These are phyloP conservation scores for Stachybotrys chlorohalonatus DNA, from an alignment of 2,329 filamentous ascomycete species.

Conservation along the genomic window DNA sequence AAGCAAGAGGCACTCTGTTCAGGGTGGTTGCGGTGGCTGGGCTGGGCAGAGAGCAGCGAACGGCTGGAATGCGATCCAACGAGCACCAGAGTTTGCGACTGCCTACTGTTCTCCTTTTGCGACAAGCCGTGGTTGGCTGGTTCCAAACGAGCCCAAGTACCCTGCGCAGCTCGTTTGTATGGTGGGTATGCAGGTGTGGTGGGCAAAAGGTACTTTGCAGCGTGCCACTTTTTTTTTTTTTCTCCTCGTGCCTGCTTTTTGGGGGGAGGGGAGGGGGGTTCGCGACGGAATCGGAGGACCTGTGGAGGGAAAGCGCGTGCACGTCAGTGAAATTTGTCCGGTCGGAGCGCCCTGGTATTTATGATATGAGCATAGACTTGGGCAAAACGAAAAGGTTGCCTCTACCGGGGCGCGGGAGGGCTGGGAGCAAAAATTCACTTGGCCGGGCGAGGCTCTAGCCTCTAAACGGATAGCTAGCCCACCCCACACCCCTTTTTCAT, in stretches of 20 bases:
- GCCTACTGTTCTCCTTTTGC: neutral
- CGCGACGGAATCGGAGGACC: slow-evolving; percentile 10
- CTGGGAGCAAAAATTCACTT: slow-evolving; percentile 25
- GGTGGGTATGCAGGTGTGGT: neutral
- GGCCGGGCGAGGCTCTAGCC: slow-evolving; percentile 10
- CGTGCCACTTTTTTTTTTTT: slow-evolving; percentile 13
- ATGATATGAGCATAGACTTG: slow-evolving; percentile 34
- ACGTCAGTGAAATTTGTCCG: slow-evolving; percentile 33
- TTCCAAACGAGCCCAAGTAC: neutral
- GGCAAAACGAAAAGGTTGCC: slow-evolving; percentile 23
- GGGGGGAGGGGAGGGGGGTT: no score
- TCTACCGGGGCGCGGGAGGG: slow-evolving; percentile 27
- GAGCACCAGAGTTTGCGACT: neutral
- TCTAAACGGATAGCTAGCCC: neutral
- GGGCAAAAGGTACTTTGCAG: neutral
- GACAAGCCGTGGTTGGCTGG: neutral
- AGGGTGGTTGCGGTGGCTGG: neutral
- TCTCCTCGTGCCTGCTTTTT: no score
- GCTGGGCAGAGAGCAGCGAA: neutral
- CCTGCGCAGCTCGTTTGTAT: neutral
- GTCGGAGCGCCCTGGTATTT: slow-evolving; percentile 37
- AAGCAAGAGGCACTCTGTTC: neutral
- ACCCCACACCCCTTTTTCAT: neutral
- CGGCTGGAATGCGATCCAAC: neutral
- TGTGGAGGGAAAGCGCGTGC: slow-evolving; percentile 35